Evolutionary conservation across 352 stramenopile genomes (phyloP).

Genomic region (Phytophthora uliginosa): DNA sequence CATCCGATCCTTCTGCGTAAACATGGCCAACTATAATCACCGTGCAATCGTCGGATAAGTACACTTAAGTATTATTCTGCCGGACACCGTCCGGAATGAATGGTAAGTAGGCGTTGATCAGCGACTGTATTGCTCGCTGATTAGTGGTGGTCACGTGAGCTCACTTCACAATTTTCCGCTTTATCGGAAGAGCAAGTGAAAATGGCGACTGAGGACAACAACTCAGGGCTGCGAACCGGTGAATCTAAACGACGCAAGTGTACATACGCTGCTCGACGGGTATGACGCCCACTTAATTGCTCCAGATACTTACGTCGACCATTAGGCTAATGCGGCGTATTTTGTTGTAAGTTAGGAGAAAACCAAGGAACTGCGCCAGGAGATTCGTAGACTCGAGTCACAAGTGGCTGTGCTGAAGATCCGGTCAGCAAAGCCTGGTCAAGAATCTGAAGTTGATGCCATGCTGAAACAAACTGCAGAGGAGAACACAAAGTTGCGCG

Average conservation of each 20-base stretch:
- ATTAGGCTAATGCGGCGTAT: not conserved
- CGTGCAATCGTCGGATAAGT: constrained; percentile 3
- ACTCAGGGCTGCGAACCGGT: not conserved
- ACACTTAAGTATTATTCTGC: no score
- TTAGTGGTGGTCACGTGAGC: not conserved
- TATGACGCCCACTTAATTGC: not conserved
- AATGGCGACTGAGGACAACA: not conserved
- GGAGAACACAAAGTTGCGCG: constrained; percentile 5
- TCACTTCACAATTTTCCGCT: not conserved
- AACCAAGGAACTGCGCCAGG: constrained; percentile 10
- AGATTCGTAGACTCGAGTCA: constrained; percentile 15
- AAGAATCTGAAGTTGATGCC: constrained; percentile 1
- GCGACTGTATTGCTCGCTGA: not conserved
- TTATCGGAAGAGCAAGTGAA: not conserved
- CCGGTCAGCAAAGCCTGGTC: not conserved
- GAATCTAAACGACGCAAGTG: constrained; percentile 13
- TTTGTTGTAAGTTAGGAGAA: constrained; percentile 13
- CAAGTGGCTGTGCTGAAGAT: constrained; percentile 21
- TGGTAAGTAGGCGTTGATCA: no score
- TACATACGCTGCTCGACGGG: constrained; percentile 23
- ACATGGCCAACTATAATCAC: not conserved
- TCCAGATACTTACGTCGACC: not conserved
- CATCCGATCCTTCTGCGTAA: constrained; percentile 13
- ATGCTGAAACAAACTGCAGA: constrained; percentile 3
- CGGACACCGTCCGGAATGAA: no score